phyloP scores from a whole-genome alignment of 1,139 yeast species.

The Lodderomyces pseudojiufengensis region DNA sequence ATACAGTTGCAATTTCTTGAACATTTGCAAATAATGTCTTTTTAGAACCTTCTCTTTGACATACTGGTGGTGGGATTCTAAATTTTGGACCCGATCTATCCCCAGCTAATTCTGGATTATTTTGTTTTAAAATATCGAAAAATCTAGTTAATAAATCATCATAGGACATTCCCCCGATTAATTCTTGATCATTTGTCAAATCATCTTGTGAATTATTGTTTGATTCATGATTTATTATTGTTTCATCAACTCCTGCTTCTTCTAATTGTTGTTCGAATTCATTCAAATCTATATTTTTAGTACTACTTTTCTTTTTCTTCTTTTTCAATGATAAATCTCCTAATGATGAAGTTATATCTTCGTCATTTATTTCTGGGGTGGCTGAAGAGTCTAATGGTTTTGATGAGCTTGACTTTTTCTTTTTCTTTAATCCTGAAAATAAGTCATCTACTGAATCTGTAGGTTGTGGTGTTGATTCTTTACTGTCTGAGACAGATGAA shows the following conservation, averaged over 20 bases:
- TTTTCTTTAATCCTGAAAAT: conserved; percentile 53
- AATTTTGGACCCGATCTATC: conserved; percentile 90
- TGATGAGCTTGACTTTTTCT: conserved; percentile 46
- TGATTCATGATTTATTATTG: conserved; percentile 14
- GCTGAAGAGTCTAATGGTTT: conserved; percentile 29
- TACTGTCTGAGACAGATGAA: conserved; percentile 7
- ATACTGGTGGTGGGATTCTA: conserved; percentile 96
- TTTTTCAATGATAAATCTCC: conserved; percentile 69
- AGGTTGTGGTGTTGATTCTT: conserved; percentile 12
- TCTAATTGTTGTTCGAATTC: conserved; percentile 90
- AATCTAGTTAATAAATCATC: conserved; percentile 77
- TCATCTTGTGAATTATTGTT: conserved; percentile 7
- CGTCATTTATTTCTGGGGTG: conserved; percentile 32
- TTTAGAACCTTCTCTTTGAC: conserved; percentile 96
- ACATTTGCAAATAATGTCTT: conserved; percentile 95
- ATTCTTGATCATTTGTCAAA: conserved; percentile 17
- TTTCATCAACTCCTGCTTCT: conserved; percentile 72
- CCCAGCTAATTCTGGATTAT: conserved; percentile 98
- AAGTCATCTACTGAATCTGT: conserved; percentile 43
- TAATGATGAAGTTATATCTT: conserved; percentile 58
- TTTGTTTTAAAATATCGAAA: conserved; percentile 78
- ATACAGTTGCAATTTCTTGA: conserved; percentile 87
- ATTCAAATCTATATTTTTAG: conserved; percentile 54
- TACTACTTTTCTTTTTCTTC: conserved; percentile 85
- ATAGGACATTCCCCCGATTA: conserved; percentile 65